phyloP scores from a whole-genome alignment of 2,329 filamentous ascomycete species.

The Beauveria sp. region DNA sequence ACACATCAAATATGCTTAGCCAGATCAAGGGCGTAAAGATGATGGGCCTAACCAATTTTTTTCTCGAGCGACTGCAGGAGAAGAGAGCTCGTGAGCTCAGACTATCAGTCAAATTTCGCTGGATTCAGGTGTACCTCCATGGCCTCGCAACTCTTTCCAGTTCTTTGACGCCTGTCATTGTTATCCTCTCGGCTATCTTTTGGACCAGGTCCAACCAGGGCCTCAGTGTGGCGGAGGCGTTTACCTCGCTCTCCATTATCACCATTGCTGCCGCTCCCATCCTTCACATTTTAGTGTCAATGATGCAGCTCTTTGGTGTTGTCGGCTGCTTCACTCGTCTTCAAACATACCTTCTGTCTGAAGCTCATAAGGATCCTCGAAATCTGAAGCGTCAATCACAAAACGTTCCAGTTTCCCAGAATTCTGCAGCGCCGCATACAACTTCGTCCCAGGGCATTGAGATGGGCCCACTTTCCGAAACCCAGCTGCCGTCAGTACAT shows the following conservation, averaged over 20 bases:
- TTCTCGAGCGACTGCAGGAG: conserved; percentile 25
- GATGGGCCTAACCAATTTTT: conserved; percentile 30
- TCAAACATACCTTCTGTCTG: conserved; percentile 24
- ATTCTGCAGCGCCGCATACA: no score
- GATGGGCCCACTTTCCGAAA: background rate
- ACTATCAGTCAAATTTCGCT: conserved; percentile 29
- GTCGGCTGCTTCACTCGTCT: conserved; percentile 26
- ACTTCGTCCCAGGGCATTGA: background rate
- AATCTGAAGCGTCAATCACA: background rate
- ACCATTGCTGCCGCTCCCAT: conserved; percentile 26
- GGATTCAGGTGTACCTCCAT: conserved; percentile 25
- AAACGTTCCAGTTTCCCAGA: background rate
- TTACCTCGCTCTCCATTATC: conserved; percentile 30
- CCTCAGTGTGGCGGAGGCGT: conserved; percentile 25
- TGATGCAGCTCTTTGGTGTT: conserved; percentile 26
- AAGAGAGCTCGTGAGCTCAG: conserved; percentile 31
- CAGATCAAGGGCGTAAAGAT: conserved; percentile 38
- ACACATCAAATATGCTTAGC: conserved; percentile 31
- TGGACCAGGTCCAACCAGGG: conserved; percentile 22
- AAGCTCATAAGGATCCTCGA: conserved; percentile 17
- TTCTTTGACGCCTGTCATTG: conserved; percentile 23
- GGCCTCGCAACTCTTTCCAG: conserved; percentile 22
- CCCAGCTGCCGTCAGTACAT: background rate
- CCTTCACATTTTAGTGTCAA: conserved; percentile 23
- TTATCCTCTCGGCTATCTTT: conserved; percentile 28